Conservation (phyloP, 225 moss, liverwort and hornwort species). For the Climacium dendroides region DNA sequence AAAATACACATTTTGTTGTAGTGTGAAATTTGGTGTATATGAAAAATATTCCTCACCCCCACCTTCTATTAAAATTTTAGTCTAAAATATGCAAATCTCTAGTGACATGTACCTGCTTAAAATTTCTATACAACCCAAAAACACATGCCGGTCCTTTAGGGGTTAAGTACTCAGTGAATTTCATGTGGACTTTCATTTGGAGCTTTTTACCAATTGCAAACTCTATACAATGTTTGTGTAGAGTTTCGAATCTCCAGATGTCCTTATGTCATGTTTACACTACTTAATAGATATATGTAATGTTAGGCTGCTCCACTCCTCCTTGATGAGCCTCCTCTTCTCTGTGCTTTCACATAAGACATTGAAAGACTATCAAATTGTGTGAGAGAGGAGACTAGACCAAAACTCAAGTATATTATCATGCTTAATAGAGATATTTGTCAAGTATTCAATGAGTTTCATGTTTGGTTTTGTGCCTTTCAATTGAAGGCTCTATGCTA, state of each 20-base stretch:
- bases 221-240: accelerated
- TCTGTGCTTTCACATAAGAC: not conserved
- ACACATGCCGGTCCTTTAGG: too few relatives aligned
- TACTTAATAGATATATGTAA: too few relatives aligned
- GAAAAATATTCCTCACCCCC: too few relatives aligned
- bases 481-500: not conserved
- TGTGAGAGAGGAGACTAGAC: accelerated
- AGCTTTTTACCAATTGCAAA: accelerated
- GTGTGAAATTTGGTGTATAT: too few relatives aligned
- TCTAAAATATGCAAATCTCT: too few relatives aligned
- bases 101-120: too few relatives aligned
- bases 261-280: too few relatives aligned
- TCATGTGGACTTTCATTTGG: not conserved
- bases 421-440: not conserved
- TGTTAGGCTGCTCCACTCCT: not conserved
- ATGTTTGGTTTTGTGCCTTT: accelerated
- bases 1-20: too few relatives aligned
- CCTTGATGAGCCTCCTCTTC: not conserved
- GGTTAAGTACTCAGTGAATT: not conserved
- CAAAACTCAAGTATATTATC: accelerated
- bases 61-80: too few relatives aligned
- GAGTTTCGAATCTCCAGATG: not conserved
- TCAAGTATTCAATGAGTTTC: too few relatives aligned
- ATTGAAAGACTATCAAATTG: not conserved
- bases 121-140: too few relatives aligned